phyloP scores from a whole-genome alignment of 768 basidiomycete species.

The Porphyrellus cyaneotinctus region DNA sequence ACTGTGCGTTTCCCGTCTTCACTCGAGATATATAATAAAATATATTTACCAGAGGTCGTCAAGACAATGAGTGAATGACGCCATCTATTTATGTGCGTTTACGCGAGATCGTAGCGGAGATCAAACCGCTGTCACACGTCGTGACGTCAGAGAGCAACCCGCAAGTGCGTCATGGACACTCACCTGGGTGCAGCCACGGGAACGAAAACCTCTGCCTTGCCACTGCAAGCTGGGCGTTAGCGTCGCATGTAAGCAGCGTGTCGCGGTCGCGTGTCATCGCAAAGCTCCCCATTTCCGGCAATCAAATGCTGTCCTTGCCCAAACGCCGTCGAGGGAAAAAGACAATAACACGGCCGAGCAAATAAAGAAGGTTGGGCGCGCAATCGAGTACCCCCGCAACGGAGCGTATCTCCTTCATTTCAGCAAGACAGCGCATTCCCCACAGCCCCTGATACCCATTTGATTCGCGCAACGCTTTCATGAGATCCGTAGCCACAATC shows the following conservation, averaged over 20 bases:
- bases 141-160: conserved; percentile 27
- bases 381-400: conserved; percentile 5
- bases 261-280: conserved; percentile 9
- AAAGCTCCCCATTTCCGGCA: conserved; percentile 15
- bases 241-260: conserved; percentile 13
- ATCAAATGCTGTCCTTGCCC: background rate
- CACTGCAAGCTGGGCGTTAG: conserved; percentile 38
- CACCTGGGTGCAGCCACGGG: conserved; percentile 86
- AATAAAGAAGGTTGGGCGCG: background rate
- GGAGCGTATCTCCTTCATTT: conserved; percentile 7
- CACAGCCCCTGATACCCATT: conserved; percentile 5
- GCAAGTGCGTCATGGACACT: conserved; percentile 29
- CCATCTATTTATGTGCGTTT: conserved; percentile 32
- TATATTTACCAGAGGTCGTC: conserved; percentile 22
- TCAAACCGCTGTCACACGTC: conserved; percentile 45
- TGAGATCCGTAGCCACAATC: conserved; percentile 13
- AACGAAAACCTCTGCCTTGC: conserved; percentile 80
- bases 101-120: conserved; percentile 55
- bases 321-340: background rate
- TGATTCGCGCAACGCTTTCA: conserved; percentile 1
- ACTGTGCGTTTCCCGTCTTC: background rate
- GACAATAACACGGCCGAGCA: background rate
- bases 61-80: conserved; percentile 33
- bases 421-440: background rate
- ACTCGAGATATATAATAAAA: background rate